These are phyloP conservation scores for Fagopyrum esculentum DNA, from an alignment of 148 eudicot species.

Conservation along the genomic window DNA sequence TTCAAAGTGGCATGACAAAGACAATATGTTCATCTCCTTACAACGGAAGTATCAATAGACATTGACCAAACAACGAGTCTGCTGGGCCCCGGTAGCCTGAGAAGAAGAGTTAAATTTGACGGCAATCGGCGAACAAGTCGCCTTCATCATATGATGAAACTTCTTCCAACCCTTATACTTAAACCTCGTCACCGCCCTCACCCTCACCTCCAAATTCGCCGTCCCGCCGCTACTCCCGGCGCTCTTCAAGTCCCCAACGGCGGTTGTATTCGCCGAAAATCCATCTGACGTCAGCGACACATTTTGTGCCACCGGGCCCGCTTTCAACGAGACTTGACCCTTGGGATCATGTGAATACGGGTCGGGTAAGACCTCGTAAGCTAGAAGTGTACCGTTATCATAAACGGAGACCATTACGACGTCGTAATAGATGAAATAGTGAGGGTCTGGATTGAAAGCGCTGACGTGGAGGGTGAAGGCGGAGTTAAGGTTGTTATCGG, in stretches of 20 bases:
- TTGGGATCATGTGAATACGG: constrained; percentile 5
- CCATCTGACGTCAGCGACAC: neutral
- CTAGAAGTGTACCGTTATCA: neutral
- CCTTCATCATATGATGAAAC: constrained; percentile 14
- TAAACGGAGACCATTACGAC: constrained; percentile 12
- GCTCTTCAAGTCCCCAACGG: neutral
- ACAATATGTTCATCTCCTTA: neutral
- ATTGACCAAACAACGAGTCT: constrained; percentile 5
- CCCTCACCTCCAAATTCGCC: constrained; percentile 10
- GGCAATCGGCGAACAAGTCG: neutral
- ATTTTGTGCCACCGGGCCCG: neutral
- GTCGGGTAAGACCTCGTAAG: constrained; percentile 10
- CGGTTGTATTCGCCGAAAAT: neutral
- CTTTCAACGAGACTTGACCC: neutral
- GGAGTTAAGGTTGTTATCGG: constrained; percentile 22
- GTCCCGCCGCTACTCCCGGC: constrained; percentile 5
- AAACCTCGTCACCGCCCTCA: constrained; percentile 9
- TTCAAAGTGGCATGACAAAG: neutral
- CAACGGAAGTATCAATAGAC: neutral
- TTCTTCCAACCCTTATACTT: constrained; percentile 6
- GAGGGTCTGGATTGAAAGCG: constrained; percentile 18
- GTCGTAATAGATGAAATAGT: constrained; percentile 14
- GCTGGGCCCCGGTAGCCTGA: constrained; percentile 2
- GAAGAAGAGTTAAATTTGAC: constrained; percentile 6
- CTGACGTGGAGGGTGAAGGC: constrained; percentile 14